Conservation (phyloP, 768 basidiomycete species). For the Holtermannia corniformis region DNA sequence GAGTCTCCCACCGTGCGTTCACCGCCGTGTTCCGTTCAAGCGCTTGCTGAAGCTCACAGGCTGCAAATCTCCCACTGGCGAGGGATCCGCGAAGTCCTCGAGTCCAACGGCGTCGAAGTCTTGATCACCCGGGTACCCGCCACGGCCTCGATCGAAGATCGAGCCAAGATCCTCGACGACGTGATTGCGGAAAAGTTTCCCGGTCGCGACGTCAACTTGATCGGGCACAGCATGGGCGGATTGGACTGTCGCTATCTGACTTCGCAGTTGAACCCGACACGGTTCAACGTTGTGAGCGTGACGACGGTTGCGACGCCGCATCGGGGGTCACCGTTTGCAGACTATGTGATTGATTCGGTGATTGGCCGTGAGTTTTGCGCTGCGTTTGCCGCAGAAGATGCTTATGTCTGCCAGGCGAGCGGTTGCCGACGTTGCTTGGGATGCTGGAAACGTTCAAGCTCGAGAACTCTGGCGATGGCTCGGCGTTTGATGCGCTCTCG, state of each 20-base stretch:
- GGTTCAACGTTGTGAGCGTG: conserved; percentile 71
- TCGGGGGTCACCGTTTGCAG: conserved; percentile 84
- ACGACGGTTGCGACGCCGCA: conserved; percentile 96
- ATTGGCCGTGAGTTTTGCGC: conserved; percentile 32
- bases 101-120: conserved; percentile 78
- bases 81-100: conserved; percentile 85
- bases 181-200: conserved; percentile 70
- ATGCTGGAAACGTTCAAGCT: conserved; percentile 64
- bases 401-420: conserved; percentile 21
- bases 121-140: conserved; percentile 91
- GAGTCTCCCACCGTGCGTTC: conserved; percentile 26
- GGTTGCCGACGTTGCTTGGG: conserved; percentile 43
- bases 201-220: conserved; percentile 76
- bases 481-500: conserved; percentile 82
- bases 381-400: background rate
- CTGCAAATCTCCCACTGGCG: conserved; percentile 91
- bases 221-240: conserved; percentile 85
- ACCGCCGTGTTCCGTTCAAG: conserved; percentile 34
- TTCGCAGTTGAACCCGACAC: conserved; percentile 65
- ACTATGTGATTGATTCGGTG: conserved; percentile 50
- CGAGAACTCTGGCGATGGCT: conserved; percentile 88
- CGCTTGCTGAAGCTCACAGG: conserved; percentile 51
- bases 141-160: conserved; percentile 74
- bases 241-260: conserved; percentile 85
- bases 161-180: conserved; percentile 81